A percentile compares a stretch with the other conserved stretches of the same genome.
phyloP scores from a whole-genome alignment of 1,284 basidiomycete genomes.

The Cerioporus squamosus region DNA sequence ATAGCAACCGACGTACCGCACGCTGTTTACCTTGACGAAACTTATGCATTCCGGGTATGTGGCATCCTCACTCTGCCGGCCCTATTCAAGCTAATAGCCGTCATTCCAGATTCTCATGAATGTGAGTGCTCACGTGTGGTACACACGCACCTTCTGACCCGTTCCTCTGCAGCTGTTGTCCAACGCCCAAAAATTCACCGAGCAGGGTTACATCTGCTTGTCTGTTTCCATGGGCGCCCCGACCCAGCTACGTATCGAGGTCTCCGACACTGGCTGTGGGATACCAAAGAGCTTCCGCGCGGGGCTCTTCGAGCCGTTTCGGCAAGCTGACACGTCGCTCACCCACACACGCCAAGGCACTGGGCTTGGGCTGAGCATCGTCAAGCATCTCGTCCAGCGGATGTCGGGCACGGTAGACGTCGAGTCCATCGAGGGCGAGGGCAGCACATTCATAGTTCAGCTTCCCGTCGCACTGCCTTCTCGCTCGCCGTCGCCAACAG shows the following conservation, averaged over 20 bases:
- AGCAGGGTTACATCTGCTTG: conserved; percentile 34
- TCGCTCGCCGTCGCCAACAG: conserved; percentile 12
- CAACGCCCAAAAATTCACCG: conserved; percentile 38
- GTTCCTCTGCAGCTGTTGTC: conserved; percentile 29
- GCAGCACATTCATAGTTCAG: conserved; percentile 33
- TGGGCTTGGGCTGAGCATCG: conserved; percentile 37
- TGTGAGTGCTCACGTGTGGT: conserved; percentile 19
- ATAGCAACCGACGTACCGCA: conserved; percentile 30
- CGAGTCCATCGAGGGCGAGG: conserved; percentile 31
- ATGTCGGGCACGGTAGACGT: conserved; percentile 37
- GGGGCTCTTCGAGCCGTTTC: conserved; percentile 36
- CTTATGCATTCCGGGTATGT: conserved; percentile 35
- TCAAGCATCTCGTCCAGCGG: conserved; percentile 37
- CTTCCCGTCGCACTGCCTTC: conserved; percentile 29
- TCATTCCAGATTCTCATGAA: conserved; percentile 33
- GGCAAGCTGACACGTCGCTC: conserved; percentile 35
- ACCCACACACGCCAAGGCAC: conserved; percentile 35
- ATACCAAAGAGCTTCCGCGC: conserved; percentile 35
- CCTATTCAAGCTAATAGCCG: neutral
- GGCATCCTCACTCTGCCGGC: conserved; percentile 3
- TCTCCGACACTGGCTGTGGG: conserved; percentile 36
- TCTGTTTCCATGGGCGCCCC: conserved; percentile 27
- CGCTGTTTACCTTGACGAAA: conserved; percentile 34
- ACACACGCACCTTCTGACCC: neutral
- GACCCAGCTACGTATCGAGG: conserved; percentile 28